phyloP scores from a whole-genome alignment of 352 stramenopile species.

The Globisporangium yorkense region DNA sequence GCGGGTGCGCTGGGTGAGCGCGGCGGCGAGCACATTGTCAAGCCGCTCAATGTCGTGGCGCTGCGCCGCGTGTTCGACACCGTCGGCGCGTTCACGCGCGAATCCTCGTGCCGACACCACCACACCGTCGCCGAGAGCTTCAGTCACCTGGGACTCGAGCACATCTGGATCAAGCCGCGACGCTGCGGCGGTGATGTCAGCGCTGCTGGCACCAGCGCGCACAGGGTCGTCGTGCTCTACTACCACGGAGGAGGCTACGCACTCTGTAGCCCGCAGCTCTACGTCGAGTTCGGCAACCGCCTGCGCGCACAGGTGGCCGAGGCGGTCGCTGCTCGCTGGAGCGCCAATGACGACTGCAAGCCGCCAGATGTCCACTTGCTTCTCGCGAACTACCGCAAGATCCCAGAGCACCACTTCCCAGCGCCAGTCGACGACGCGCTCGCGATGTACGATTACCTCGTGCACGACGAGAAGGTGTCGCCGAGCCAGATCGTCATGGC shows the following conservation, averaged over 20 bases:
- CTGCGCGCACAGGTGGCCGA: slow-evolving; percentile 19
- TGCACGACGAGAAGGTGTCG: slow-evolving; percentile 23
- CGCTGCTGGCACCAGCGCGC: neutral
- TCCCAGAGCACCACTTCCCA: slow-evolving; percentile 27
- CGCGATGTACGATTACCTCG: slow-evolving; percentile 34
- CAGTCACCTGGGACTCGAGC: slow-evolving; percentile 30
- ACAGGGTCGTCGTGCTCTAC: slow-evolving; percentile 36
- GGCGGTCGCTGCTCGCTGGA: slow-evolving; percentile 1
- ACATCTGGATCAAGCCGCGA: slow-evolving; percentile 32
- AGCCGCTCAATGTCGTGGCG: slow-evolving; percentile 7
- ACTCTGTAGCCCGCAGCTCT: slow-evolving; percentile 33
- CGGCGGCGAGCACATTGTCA: slow-evolving; percentile 4
- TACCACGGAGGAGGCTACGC: slow-evolving; percentile 49
- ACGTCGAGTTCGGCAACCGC: slow-evolving; percentile 23
- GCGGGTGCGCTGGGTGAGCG: slow-evolving; percentile 6
- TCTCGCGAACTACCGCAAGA: slow-evolving; percentile 39
- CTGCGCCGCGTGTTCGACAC: slow-evolving; percentile 2
- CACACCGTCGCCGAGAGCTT: slow-evolving; percentile 5
- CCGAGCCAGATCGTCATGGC: slow-evolving; percentile 29
- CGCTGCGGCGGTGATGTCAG: neutral
- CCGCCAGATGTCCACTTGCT: slow-evolving; percentile 27
- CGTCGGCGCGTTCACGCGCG: neutral
- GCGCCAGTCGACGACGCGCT: slow-evolving; percentile 26
- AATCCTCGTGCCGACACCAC: slow-evolving; percentile 1
- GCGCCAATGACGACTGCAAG: neutral